Conservation (phyloP, 176 grass and related monocot genomes). For the Juncus effusus region DNA sequence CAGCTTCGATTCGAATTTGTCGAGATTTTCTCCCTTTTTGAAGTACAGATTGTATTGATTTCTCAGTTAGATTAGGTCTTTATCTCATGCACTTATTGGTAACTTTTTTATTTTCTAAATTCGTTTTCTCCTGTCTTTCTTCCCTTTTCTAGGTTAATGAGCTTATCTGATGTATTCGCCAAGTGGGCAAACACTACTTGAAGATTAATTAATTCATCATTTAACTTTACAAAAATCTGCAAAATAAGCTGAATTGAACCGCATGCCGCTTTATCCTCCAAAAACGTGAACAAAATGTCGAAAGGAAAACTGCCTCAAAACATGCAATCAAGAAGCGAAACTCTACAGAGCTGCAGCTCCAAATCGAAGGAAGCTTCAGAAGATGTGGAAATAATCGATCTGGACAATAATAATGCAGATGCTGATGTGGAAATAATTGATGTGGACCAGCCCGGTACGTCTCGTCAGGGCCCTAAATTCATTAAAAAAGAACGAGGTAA, state of each 20-base stretch:
- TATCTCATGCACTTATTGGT: neutral
- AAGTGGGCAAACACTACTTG: no score
- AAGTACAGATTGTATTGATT: neutral
- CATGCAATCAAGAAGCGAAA: slow-evolving; percentile 18
- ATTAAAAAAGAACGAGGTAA: slow-evolving; percentile 27
- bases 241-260: no score
- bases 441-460: slow-evolving; percentile 24
- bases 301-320: slow-evolving; percentile 29
- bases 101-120: neutral
- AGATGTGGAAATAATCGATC: slow-evolving; percentile 43
- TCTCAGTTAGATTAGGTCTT: neutral
- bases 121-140: neutral
- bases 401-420: slow-evolving; percentile 28
- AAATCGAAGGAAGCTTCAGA: slow-evolving; percentile 19
- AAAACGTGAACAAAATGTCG: slow-evolving; percentile 28
- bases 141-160: no score
- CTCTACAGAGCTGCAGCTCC: slow-evolving; percentile 32
- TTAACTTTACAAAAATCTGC: no score
- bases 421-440: slow-evolving; percentile 43
- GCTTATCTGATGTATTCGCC: no score
- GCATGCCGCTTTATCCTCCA: no score
- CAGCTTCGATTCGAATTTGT: neutral
- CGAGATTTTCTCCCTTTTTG: neutral
- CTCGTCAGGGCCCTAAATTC: slow-evolving; percentile 12
- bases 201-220: no score